Evolutionary conservation across 495 filamentous ascomycete species (phyloP).

Genomic region (Penicillium goetzii): DNA sequence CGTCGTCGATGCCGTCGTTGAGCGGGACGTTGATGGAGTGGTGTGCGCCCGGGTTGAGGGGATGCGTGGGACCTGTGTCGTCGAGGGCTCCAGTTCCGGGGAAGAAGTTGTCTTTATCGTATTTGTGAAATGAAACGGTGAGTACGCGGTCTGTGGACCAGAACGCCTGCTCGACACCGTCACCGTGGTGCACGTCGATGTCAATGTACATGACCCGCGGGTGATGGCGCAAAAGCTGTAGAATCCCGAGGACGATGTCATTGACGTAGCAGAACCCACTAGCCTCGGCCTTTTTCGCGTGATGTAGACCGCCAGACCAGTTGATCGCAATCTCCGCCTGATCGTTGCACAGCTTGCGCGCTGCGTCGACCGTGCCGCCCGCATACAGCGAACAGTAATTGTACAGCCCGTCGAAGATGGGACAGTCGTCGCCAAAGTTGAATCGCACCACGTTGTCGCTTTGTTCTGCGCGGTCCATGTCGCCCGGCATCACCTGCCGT

Average conservation of each 20-base stretch:
- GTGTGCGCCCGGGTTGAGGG: conserved; percentile 64
- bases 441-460: conserved; percentile 55
- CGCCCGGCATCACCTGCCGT: conserved; percentile 43
- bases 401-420: conserved; percentile 93
- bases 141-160: conserved; percentile 95
- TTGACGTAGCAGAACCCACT: conserved; percentile 98
- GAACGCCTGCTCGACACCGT: conserved; percentile 97
- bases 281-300: conserved; percentile 93
- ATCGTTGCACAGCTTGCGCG: conserved; percentile 80
- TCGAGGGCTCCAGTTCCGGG: conserved; percentile 65
- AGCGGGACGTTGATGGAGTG: conserved; percentile 70
- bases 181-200: conserved; percentile 97
- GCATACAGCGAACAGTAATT: conserved; percentile 93
- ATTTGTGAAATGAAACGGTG: conserved; percentile 97
- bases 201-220: conserved; percentile 96
- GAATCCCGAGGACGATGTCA: conserved; percentile 94
- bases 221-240: conserved; percentile 84
- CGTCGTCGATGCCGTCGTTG: conserved; percentile 86
- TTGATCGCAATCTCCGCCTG: conserved; percentile 96
- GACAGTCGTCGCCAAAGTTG: conserved; percentile 94
- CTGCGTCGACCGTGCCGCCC: conserved; percentile 87
- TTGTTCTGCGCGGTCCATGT: conserved; percentile 52
- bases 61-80: conserved; percentile 62
- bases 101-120: conserved; percentile 79
- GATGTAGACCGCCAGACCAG: conserved; percentile 98